Base-by-base conservation (phyloP, 2,329 filamentous ascomycete species). In the Talaromyces pinophilus region DNA sequence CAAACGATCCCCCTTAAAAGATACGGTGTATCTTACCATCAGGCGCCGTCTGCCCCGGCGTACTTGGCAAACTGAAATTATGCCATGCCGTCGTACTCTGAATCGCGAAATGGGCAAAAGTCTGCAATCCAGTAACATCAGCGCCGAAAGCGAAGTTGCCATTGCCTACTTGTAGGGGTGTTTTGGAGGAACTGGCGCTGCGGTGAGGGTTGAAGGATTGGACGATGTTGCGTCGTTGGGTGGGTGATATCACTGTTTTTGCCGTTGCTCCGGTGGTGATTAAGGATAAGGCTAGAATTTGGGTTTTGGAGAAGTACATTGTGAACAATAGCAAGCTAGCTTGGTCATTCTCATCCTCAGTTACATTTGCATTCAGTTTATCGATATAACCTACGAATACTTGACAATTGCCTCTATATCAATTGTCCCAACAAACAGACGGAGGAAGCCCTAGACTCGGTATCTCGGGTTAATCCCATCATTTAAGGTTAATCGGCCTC, bases 121-220 rank as follows among this genome's bases (percentile, higher is more conserved):
- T 82, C 66, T 83, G 82, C 3, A 83, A 71, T 0, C 81, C 82
- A 0, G 82, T 83, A 33, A 83, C 72, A 68, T 83, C 81, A 11
- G 75, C 77, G 7, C 81, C 81, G 64, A 83, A 83, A 13, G 81
- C 82, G 59, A 83, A 82, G 59, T 82, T 77, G 7, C 82, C 82
- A 67, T 83, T 83, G 15, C 81, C 81, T 1, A 83, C 77, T 70
- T 83, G 82, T 13, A 87, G 74, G 0, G 85, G 85, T 10, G 85
- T 87, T 22, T 81, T 81, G 17, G 75, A 70, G 2, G 83, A 83
- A 15, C 40, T 40, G 40, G 25, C 13, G n/a, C 28, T 61, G 59
- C 59, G 59, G 66, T 80, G 84, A 48, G 76, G 80, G 65, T 84
- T 86, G 73, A 83, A 84, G 8, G 63, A 50, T 25, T 63, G 59